Evolutionary conservation across 177 flowering plant genomes (phyloP).

Genomic region (Vitis hybrid): DNA sequence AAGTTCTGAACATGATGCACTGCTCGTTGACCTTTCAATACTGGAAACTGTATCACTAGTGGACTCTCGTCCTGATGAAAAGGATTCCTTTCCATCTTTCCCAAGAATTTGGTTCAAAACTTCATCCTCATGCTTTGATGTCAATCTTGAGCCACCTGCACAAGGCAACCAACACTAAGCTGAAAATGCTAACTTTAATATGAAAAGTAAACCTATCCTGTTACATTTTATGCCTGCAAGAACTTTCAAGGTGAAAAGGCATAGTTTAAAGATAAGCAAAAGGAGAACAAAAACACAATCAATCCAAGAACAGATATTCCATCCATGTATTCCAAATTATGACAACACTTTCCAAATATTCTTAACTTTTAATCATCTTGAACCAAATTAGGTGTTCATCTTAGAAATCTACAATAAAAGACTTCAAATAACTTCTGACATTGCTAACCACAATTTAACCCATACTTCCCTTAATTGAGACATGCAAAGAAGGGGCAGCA

Average conservation of each 20-base stretch:
- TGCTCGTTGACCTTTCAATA: constrained; percentile 29
- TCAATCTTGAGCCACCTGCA: constrained; percentile 55
- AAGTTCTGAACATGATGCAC: constrained; percentile 45
- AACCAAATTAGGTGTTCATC: too few species aligned
- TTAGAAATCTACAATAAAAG: too few species aligned
- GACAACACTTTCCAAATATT: too few species aligned
- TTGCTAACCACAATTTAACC: too few species aligned
- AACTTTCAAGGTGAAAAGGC: neutral
- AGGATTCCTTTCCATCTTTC: constrained; percentile 33
- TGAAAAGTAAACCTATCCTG: neutral
- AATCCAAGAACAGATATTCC: too few species aligned
- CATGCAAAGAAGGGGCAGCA: too few species aligned
- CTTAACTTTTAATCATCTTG: too few species aligned
- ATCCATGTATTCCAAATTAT: too few species aligned
- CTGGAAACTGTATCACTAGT: constrained; percentile 18
- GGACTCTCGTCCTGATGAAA: constrained; percentile 28
- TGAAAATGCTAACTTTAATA: neutral
- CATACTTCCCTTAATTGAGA: too few species aligned
- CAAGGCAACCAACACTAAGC: constrained; percentile 4
- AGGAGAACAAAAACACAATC: neutral
- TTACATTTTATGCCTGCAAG: neutral
- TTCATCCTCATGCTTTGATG: constrained; percentile 54
- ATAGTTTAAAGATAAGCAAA: too few species aligned
- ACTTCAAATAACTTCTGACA: too few species aligned
- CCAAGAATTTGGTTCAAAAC: constrained; percentile 54